These are phyloP conservation scores for Botrytis paeoniae DNA, from an alignment of 2,329 filamentous ascomycete species.

Conservation along the genomic window DNA sequence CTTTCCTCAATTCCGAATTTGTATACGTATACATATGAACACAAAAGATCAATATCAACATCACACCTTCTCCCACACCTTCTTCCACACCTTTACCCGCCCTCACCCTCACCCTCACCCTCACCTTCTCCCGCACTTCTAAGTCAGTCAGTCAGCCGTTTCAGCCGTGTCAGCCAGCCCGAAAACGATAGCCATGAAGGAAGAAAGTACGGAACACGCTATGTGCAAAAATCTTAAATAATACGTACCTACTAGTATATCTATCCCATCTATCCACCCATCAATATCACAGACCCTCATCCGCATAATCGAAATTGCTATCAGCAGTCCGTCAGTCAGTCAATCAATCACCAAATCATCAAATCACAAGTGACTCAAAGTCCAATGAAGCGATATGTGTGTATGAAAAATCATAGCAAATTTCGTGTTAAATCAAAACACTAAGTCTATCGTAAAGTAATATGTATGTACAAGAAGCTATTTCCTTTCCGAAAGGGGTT, in stretches of 20 bases:
- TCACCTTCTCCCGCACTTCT: too few relatives aligned
- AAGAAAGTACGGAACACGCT: not conserved
- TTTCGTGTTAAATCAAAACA: not conserved
- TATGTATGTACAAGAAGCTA: slow-evolving; percentile 17
- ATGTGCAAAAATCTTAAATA: not conserved
- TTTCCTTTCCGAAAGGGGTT: not conserved
- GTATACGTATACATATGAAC: too few relatives aligned
- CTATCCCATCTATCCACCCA: too few relatives aligned
- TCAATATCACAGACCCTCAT: not conserved
- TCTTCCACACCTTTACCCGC: too few relatives aligned
- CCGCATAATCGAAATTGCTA: not conserved
- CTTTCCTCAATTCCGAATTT: too few relatives aligned
- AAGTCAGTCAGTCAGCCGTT: too few relatives aligned
- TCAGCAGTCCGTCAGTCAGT: not conserved
- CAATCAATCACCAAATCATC: not conserved
- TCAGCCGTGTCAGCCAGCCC: too few relatives aligned
- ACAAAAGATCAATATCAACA: too few relatives aligned
- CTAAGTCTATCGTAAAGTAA: not conserved
- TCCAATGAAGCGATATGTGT: not conserved
- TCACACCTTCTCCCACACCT: too few relatives aligned
- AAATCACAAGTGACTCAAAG: not conserved
- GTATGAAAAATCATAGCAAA: not conserved
- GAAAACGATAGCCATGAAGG: not conserved
- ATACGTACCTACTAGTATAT: not conserved
- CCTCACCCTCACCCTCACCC: too few relatives aligned